Base-by-base conservation (phyloP, 352 stramenopile genomes). In the Pythium vanterpoolii region DNA sequence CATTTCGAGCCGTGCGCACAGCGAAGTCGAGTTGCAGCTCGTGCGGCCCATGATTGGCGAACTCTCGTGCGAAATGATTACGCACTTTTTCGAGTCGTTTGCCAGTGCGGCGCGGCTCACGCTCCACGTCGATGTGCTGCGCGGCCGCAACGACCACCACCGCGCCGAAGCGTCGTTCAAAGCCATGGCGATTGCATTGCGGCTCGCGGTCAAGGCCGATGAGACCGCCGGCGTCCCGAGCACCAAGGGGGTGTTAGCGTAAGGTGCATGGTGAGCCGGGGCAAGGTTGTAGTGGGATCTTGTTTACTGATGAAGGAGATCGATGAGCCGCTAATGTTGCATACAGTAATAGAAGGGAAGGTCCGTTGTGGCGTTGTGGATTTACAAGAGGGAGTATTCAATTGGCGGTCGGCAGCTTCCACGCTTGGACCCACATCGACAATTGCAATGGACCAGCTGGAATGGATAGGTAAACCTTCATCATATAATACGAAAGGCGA, bases 11-110 rank as follows among this genome's bases (percentile, higher is more conserved):
- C 89, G 93, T 50, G 90, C 93, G 19, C 95, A 93, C 70, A 88
- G 93, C 59, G 87, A 88, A 42, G 84, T 98, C 46, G 79, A 97
- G 64, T 69, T 98, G 44, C 73, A 92, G 45, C 69, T 98, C 36
- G 68, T 82, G 46, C 79, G 87, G 21, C 86, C 95, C 48, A 97
- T 70, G 59, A 84, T 96, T 28, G 81, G 86, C 60, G 77, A 90
- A 59, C 59, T 98, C 42, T 95, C 86, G 60, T 94, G 83, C 53
- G 94, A 98, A 74, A 98, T 98, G 96, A 83, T 98, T 45, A 88
- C 93, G 60, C 96, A 98, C 72, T 93, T 96, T 52, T 84, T 98
- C 56, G 86, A 98, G 70, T 98, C 89, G 34, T 90, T 98, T 48
- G 89, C 95, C 3, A 97, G 92, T 33, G 93, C 95, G 30, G 90